Percentiles rank a stretch among this genome's conserved stretches.
phyloP scores from a whole-genome alignment of 805 yeast genomes.

The Metschnikowia lochheadii region DNA sequence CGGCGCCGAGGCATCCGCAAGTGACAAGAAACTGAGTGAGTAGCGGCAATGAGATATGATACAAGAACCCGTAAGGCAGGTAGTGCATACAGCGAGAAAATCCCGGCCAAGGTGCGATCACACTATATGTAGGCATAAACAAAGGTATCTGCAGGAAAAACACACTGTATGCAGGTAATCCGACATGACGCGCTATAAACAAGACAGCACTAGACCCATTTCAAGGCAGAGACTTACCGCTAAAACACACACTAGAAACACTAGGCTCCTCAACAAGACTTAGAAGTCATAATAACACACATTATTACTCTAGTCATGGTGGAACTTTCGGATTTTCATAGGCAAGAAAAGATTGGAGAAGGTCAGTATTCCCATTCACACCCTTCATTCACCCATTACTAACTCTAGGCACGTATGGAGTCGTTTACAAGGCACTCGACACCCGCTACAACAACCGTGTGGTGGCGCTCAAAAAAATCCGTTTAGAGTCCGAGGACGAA shows the following conservation, averaged over 20 bases:
- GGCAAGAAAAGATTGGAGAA: conserved; percentile 95
- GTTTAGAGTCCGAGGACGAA: conserved; percentile 94
- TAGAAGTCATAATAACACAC: background rate
- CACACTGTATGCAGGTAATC: too few species aligned
- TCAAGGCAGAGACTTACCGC: too few species aligned
- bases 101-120: too few species aligned
- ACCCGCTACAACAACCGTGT: conserved; percentile 84
- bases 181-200: too few species aligned
- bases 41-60: conserved; percentile 2
- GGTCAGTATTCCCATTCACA: conserved; percentile 38
- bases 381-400: conserved; percentile 3
- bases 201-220: too few species aligned
- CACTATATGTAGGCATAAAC: background rate
- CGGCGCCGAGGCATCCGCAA: conserved; percentile 46
- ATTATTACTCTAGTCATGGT: conserved; percentile 46
- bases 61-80: background rate
- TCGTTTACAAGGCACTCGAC: conserved; percentile 93
- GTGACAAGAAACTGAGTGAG: background rate
- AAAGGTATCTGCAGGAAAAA: too few species aligned
- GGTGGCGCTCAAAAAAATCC: conserved; percentile 92
- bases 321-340: conserved; percentile 86
- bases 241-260: too few species aligned
- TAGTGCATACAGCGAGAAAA: too few species aligned
- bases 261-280: too few species aligned
- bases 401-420: conserved; percentile 81